A percentile compares a stretch with the other conserved stretches of the same genome.
Conservation (phyloP, 495 filamentous ascomycete genomes). For the Endocarpon pusillum region DNA sequence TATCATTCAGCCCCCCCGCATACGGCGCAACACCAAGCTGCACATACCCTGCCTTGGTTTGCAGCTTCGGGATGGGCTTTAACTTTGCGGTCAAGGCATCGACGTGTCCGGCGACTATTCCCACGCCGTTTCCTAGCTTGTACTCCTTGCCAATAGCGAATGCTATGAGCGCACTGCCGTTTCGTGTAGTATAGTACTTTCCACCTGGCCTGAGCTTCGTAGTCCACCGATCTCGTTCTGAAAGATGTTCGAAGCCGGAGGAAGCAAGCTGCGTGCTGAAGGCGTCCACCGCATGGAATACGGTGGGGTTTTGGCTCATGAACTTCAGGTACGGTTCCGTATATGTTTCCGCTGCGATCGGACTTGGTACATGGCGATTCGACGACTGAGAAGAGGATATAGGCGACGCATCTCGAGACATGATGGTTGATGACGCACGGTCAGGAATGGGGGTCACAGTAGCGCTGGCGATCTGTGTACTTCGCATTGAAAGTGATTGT, state of each 20-base stretch:
- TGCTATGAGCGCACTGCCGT: conserved; percentile 73
- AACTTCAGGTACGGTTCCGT: conserved; percentile 77
- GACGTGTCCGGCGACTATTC: conserved; percentile 72
- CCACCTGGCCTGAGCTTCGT: conserved; percentile 59
- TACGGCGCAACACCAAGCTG: conserved; percentile 89
- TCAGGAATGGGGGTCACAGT: too few relatives aligned
- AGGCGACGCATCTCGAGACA: too few relatives aligned
- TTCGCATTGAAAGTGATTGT: too few relatives aligned
- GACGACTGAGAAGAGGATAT: too few relatives aligned
- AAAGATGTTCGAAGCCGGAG: conserved; percentile 60
- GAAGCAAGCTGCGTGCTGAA: conserved; percentile 54
- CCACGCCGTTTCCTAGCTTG: conserved; percentile 68
- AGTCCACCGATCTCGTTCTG: conserved; percentile 62
- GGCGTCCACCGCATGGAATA: conserved; percentile 71
- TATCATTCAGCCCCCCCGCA: conserved; percentile 65
- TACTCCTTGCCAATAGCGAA: conserved; percentile 74
- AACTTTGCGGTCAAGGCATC: conserved; percentile 78
- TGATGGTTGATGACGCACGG: too few relatives aligned
- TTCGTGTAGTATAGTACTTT: conserved; percentile 77
- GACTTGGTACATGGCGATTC: too few relatives aligned
- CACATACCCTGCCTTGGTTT: conserved; percentile 63
- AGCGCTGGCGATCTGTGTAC: too few relatives aligned
- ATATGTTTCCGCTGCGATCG: conserved; percentile 38
- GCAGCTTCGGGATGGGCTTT: conserved; percentile 77
- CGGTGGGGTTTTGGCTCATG: conserved; percentile 75